These are phyloP conservation scores for Plectosphaerella plurivora DNA, from an alignment of 2,329 filamentous ascomycete species.

Conservation along the genomic window DNA sequence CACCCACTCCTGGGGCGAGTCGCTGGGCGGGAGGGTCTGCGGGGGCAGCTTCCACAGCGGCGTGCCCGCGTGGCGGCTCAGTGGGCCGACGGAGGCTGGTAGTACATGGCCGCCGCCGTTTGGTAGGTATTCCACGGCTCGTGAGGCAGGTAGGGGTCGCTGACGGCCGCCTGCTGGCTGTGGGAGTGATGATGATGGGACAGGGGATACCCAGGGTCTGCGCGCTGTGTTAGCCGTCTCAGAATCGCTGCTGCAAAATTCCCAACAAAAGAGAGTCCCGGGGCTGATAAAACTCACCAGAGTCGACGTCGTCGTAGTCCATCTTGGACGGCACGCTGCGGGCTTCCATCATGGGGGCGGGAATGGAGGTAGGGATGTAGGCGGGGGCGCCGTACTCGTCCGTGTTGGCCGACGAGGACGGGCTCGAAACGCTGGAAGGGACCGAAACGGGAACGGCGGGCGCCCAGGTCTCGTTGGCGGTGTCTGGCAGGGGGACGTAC, in stretches of 20 bases:
- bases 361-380: slow-evolving; percentile 47
- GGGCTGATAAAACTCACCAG: slow-evolving; percentile 6
- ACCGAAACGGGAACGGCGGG: slow-evolving; percentile 37
- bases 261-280: slow-evolving; percentile 5
- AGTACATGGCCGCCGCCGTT: slow-evolving; percentile 11
- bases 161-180: slow-evolving; percentile 9
- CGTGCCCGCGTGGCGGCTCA: slow-evolving; percentile 18
- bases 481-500: slow-evolving; percentile 33
- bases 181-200: slow-evolving; percentile 17
- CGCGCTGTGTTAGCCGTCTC: slow-evolving; percentile 22
- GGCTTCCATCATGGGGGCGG: slow-evolving; percentile 35
- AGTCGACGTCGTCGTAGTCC: slow-evolving; percentile 30
- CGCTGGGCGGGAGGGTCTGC: slow-evolving; percentile 21
- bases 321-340: slow-evolving; percentile 30
- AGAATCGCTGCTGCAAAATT: slow-evolving; percentile 12
- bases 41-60: slow-evolving; percentile 26
- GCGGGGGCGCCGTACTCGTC: slow-evolving; percentile 39
- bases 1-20: slow-evolving; percentile 28
- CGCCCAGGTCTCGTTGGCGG: slow-evolving; percentile 41
- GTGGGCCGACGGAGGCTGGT: slow-evolving; percentile 25
- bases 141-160: slow-evolving; percentile 12
- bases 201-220: slow-evolving; percentile 26
- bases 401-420: slow-evolving; percentile 41
- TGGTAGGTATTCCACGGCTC: slow-evolving; percentile 14
- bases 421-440: slow-evolving; percentile 46